Conservation (phyloP, 768 basidiomycete genomes). For the Leccinum truebloodii region DNA sequence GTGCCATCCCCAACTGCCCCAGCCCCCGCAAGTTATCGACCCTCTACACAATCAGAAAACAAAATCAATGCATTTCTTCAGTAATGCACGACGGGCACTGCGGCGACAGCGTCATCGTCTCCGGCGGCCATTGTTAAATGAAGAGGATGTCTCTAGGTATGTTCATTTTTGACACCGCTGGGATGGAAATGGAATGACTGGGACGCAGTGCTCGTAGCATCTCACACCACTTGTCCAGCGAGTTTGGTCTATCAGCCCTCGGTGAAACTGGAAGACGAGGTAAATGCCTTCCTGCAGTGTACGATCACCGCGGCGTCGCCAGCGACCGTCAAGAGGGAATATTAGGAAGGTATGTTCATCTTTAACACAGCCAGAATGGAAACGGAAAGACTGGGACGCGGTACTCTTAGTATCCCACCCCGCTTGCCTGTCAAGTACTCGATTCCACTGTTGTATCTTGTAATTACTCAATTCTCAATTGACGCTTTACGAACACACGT, state of each 20-base stretch:
- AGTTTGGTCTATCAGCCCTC: not conserved
- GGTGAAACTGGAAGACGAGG: not conserved
- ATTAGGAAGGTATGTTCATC: too few species aligned
- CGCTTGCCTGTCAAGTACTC: not conserved
- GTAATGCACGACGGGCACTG: not conserved
- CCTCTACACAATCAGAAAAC: conserved; percentile 5
- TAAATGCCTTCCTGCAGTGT: conserved; percentile 2
- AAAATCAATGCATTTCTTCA: conserved; percentile 1
- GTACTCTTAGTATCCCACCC: not conserved
- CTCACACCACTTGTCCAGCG: not conserved
- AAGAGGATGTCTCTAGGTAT: conserved; percentile 14
- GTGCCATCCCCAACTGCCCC: not conserved
- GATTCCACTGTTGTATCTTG: too few species aligned
- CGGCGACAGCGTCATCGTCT: not conserved
- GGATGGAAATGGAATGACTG: not conserved
- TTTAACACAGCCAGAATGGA: not conserved
- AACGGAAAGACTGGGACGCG: not conserved
- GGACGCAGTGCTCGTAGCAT: not conserved
- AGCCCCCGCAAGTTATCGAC: conserved; percentile 6
- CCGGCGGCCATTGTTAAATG: conserved; percentile 7
- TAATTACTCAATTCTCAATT: too few species aligned
- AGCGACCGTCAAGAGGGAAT: not conserved
- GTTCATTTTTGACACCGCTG: not conserved
- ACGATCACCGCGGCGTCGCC: not conserved
- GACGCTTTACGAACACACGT: too few species aligned